Evolutionary conservation across 306 rosid species (phyloP).

Genomic region (Medicago ruthenica): DNA sequence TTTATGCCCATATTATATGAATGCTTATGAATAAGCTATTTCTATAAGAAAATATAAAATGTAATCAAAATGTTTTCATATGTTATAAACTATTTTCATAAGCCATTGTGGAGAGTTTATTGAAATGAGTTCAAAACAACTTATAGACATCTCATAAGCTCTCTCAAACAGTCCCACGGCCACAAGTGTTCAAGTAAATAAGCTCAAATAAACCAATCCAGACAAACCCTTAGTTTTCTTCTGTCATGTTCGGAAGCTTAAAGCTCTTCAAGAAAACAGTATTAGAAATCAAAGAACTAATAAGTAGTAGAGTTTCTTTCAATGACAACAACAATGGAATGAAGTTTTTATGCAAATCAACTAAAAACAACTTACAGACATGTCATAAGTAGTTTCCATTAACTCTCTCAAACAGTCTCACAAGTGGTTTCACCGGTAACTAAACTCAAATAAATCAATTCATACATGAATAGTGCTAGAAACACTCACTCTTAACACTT

Average conservation of each 20-base stretch:
- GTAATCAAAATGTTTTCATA: too few relatives aligned
- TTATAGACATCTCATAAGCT: not conserved
- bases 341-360: not conserved
- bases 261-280: not conserved
- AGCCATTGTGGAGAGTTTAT: not conserved
- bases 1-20: not conserved
- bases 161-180: not conserved
- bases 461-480: too few relatives aligned
- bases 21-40: not conserved
- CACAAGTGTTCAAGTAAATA: too few relatives aligned
- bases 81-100: not conserved
- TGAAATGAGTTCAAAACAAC: too few relatives aligned
- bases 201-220: too few relatives aligned
- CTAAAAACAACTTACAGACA: too few relatives aligned
- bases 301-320: conserved; percentile 12
- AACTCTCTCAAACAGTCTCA: too few relatives aligned
- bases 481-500: too few relatives aligned
- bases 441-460: too few relatives aligned
- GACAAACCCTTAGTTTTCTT: not conserved
- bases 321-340: not conserved
- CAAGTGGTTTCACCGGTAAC: too few relatives aligned
- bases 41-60: not conserved
- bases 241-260: not conserved
- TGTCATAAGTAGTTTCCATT: too few relatives aligned
- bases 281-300: not conserved